Evolutionary conservation across 192 early-diverging fungal species (phyloP).

Genomic region (Spizellomyces punctatus): DNA sequence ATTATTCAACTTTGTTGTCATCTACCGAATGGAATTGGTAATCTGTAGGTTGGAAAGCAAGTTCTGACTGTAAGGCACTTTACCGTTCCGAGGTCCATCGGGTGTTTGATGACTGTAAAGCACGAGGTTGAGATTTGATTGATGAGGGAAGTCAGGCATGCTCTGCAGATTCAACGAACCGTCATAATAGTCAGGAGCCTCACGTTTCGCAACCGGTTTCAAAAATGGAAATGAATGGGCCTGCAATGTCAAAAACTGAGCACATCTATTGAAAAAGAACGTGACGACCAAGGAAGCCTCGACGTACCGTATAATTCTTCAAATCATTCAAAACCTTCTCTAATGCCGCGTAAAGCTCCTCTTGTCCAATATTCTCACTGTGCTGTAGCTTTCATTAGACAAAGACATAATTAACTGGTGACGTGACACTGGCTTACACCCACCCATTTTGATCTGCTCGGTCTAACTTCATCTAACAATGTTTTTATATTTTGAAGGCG

Average conservation of each 20-base stretch:
- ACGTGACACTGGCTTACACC: background rate
- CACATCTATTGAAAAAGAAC: background rate
- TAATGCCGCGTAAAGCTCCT: slow-evolving; percentile 86
- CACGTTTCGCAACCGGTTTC: slow-evolving; percentile 81
- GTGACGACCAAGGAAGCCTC: background rate
- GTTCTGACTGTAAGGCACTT: slow-evolving; percentile 6
- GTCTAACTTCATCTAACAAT: slow-evolving; percentile 75
- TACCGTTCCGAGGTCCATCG: slow-evolving; percentile 91
- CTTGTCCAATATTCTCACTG: slow-evolving; percentile 85
- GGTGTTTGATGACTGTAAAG: slow-evolving; percentile 78
- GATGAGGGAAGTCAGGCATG: slow-evolving; percentile 1
- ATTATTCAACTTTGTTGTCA: slow-evolving; percentile 82
- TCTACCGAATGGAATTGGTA: slow-evolving; percentile 28
- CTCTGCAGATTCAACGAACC: slow-evolving; percentile 36
- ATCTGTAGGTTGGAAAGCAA: background rate
- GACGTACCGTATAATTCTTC: slow-evolving; percentile 68
- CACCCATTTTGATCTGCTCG: slow-evolving; percentile 85
- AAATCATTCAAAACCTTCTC: slow-evolving; percentile 84
- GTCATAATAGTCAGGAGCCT: slow-evolving; percentile 91
- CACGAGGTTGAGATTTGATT: background rate
- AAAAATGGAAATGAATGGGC: slow-evolving; percentile 86
- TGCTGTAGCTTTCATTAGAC: slow-evolving; percentile 46
- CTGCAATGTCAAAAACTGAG: slow-evolving; percentile 34
- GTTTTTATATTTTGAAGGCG: slow-evolving; percentile 65
- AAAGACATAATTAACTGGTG: background rate